Evolutionary conservation across 305 asterid species (phyloP).

Genomic region (Solanum hybrid): DNA sequence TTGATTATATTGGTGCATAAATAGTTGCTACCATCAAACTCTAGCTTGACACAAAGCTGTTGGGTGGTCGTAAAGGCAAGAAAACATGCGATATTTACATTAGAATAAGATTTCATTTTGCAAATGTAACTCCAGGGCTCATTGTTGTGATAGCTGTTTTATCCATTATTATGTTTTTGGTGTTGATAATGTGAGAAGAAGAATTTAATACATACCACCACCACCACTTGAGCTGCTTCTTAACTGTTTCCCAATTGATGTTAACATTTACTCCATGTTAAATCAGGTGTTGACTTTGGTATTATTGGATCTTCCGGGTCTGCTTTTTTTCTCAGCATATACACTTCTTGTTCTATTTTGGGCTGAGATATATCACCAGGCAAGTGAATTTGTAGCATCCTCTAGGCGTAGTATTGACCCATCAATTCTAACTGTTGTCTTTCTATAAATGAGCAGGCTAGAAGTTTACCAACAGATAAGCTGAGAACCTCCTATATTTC

Average conservation of each 20-base stretch:
- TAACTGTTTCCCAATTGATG: neutral
- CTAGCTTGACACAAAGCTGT: neutral
- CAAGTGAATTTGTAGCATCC: conserved; percentile 10
- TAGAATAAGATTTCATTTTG: neutral
- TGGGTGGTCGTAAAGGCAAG: neutral
- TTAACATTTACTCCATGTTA: neutral
- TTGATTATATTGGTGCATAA: neutral
- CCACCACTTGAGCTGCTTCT: neutral
- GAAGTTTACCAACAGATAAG: conserved; percentile 83
- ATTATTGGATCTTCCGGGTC: conserved; percentile 75
- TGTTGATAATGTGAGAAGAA: neutral
- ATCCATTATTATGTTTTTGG: neutral
- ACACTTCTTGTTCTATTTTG: conserved; percentile 88
- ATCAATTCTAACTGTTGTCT: conserved; percentile 5
- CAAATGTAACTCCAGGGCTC: neutral
- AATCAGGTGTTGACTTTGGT: conserved; percentile 55
- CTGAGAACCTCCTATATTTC: conserved; percentile 56
- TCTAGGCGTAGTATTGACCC: neutral
- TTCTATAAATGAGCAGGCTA: conserved; percentile 59
- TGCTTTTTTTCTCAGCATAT: conserved; percentile 84
- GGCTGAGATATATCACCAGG: conserved; percentile 99
- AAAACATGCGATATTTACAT: neutral
- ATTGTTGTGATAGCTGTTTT: neutral
- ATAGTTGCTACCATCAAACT: neutral
- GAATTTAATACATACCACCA: neutral